A percentile compares a stretch with the other conserved stretches of the same genome.
Evolutionary conservation across 208 protist species (phyloP).

Genomic region (Leishmania tarentolae): DNA sequence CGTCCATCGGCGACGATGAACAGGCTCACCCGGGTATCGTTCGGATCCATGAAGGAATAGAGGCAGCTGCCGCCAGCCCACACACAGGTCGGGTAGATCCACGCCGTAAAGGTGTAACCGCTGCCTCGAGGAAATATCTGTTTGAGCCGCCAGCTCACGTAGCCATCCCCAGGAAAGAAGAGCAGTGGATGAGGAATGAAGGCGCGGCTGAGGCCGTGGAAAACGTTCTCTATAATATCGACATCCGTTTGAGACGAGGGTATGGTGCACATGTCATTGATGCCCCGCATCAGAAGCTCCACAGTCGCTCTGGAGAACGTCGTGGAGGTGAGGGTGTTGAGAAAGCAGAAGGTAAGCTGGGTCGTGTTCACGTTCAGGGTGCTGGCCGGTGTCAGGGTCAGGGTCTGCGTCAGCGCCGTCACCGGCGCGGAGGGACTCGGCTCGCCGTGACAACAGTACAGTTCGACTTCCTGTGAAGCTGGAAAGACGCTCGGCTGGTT

Average conservation of each 20-base stretch:
- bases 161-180: slow-evolving; percentile 72
- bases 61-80: slow-evolving; percentile 74
- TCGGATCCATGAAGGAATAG: slow-evolving; percentile 66
- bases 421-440: neutral
- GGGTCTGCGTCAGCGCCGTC: slow-evolving; percentile 2
- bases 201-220: slow-evolving; percentile 59
- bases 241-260: slow-evolving; percentile 64
- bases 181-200: slow-evolving; percentile 47
- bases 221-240: slow-evolving; percentile 72
- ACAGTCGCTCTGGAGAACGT: slow-evolving; percentile 45
- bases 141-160: slow-evolving; percentile 56
- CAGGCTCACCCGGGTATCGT: slow-evolving; percentile 47
- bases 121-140: slow-evolving; percentile 32
- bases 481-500: slow-evolving; percentile 69
- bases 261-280: slow-evolving; percentile 57
- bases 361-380: slow-evolving; percentile 65
- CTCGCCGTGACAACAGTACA: slow-evolving; percentile 7
- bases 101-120: slow-evolving; percentile 81
- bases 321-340: slow-evolving; percentile 59
- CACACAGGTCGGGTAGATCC: slow-evolving; percentile 81
- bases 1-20: slow-evolving; percentile 72
- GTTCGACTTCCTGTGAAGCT: slow-evolving; percentile 38
- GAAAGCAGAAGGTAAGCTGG: slow-evolving; percentile 67
- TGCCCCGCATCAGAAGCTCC: slow-evolving; percentile 44
- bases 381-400: slow-evolving; percentile 26